Conservation (phyloP, 495 filamentous ascomycete genomes). For the Daldinia vernicosa region DNA sequence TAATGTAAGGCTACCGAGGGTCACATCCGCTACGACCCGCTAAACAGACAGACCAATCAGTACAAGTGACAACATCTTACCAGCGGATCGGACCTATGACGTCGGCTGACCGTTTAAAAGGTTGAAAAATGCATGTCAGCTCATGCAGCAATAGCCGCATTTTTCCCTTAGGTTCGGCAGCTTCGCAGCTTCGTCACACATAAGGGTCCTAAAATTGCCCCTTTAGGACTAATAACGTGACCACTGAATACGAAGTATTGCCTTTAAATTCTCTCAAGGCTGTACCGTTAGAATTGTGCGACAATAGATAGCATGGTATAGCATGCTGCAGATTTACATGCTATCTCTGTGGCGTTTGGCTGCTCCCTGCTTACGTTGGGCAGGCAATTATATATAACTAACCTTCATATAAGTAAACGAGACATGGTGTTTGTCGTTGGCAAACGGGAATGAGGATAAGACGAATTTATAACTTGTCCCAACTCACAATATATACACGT, state of each 20-base stretch:
- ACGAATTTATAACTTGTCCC: background rate
- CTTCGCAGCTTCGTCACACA: conserved; percentile 13
- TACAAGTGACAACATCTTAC: conserved; percentile 14
- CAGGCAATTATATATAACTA: too few relatives aligned
- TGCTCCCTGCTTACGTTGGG: too few relatives aligned
- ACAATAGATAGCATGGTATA: background rate
- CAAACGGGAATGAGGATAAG: background rate
- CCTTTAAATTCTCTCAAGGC: conserved; percentile 1
- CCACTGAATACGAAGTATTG: conserved; percentile 5
- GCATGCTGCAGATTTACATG: background rate
- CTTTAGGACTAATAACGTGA: background rate
- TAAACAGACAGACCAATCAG: conserved; percentile 14
- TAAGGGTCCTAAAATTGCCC: background rate
- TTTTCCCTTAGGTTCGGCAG: conserved; percentile 1
- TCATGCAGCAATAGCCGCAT: conserved; percentile 37
- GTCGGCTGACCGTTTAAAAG: conserved; percentile 17
- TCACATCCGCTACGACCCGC: background rate
- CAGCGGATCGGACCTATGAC: conserved; percentile 33
- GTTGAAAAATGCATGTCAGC: conserved; percentile 20
- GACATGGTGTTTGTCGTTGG: conserved; percentile 15
- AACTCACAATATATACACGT: background rate
- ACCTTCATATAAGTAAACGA: conserved; percentile 1
- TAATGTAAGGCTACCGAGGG: conserved; percentile 17
- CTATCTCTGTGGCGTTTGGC: conserved; percentile 6
- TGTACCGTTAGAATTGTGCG: conserved; percentile 6